Evolutionary conservation across 1,139 yeast genomes (phyloP), one percentile per base, ranked within the genome.

Genomic region (Scheffersomyces segobiensis): DNA sequence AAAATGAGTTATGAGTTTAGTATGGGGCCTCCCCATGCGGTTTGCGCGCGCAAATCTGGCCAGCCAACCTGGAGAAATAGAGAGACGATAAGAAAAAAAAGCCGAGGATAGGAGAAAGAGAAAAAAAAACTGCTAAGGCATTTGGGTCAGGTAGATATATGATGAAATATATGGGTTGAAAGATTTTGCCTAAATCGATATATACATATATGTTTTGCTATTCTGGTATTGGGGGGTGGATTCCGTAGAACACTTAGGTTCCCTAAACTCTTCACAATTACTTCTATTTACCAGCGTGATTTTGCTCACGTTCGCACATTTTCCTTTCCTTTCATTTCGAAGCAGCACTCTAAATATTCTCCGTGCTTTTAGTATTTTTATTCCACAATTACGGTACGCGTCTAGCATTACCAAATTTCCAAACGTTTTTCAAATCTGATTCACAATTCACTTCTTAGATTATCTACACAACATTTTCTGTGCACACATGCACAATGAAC

Each of bases 401-500:
- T 48, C 50, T 17, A 48, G 17, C 17, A 48, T 21, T 48, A 14
- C 18, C 22, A 19, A 21, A 10, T 48, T 48, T 48, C 50, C 52
- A 50, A 32, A 32, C 42, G 42, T 32, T 32, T 32, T 32, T 32
- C 42, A 32, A 32, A 32, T 24, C 32, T 6, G 8, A 32, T 32
- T 14, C 17, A 12, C 42, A 32, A 32, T 14, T 32, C 42, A 32
- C 17, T 32, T 2, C 4, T 10, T 10, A 10, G 42, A 32, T 5
- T 32, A 10, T 32, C 42, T 32, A 32, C 42, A 32, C 3, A 2
- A 12, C 12, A 1, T 32, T 17, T 14, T 32, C 42, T 32, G 42
- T 32, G 12, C 42, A 32, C 12, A 32, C 26, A 48, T 14, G 26
- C 24, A 48, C 49, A 53, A 85, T 88, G 85, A 80, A 84, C 62